A percentile compares a stretch with the other conserved stretches of the same genome.
Evolutionary conservation across 1,284 basidiomycete genomes (phyloP).

Genomic region (Trichosporon inkin): DNA sequence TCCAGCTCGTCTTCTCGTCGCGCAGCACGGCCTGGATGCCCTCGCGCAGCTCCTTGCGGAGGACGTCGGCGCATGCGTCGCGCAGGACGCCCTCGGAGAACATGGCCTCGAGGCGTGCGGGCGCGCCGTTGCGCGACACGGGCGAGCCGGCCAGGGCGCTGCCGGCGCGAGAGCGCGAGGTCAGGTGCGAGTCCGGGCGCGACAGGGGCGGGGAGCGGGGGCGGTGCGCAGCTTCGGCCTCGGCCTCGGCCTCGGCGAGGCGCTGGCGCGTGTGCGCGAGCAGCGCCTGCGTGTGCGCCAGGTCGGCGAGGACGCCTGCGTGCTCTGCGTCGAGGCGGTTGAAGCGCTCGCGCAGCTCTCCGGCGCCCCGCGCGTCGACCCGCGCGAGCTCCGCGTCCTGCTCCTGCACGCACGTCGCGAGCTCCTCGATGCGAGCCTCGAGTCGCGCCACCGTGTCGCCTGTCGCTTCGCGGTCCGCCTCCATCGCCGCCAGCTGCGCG

Average conservation of each 20-base stretch:
- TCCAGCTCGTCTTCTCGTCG: neutral
- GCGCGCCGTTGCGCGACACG: too few relatives aligned
- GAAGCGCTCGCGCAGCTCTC: neutral
- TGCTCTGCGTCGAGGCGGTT: neutral
- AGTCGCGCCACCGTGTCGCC: neutral
- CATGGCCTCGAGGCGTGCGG: neutral
- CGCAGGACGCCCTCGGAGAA: neutral
- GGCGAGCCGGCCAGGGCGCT: too few relatives aligned
- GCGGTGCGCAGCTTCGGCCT: too few relatives aligned
- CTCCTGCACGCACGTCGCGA: neutral
- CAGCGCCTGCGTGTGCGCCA: neutral
- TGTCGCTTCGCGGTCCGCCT: neutral
- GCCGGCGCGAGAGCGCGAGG: too few relatives aligned
- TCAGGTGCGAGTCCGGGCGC: too few relatives aligned
- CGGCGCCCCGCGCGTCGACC: neutral
- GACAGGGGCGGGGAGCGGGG: too few relatives aligned
- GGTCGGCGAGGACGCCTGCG: neutral
- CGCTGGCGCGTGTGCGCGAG: neutral
- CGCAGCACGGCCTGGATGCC: neutral
- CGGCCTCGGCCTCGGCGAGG: neutral
- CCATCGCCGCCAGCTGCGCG: neutral
- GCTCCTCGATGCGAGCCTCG: neutral
- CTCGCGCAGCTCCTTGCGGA: neutral
- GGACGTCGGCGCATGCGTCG: neutral
- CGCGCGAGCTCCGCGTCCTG: neutral